Percentiles rank a stretch among this genome's conserved stretches.
Evolutionary conservation across 2,329 filamentous ascomycete species (phyloP).

Genomic region (Aureobasidium sp.): DNA sequence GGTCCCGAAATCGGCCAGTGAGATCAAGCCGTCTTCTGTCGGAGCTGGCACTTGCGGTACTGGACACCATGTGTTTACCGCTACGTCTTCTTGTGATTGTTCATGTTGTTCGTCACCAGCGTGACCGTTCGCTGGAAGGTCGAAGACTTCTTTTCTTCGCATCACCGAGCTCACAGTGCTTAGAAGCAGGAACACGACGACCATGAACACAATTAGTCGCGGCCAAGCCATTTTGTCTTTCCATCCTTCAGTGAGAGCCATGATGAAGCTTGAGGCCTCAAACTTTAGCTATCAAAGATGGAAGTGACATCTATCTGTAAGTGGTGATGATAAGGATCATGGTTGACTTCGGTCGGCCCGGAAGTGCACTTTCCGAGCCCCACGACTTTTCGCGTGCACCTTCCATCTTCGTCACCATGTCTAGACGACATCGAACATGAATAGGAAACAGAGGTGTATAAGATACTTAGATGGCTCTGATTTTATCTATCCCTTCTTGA

Average conservation of each 20-base stretch:
- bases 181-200: constrained; percentile 5
- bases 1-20: not conserved
- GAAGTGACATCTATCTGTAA: not conserved
- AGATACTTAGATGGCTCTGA: too few species aligned
- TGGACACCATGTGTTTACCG: constrained; percentile 9
- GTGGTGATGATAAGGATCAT: not conserved
- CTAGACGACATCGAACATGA: not conserved
- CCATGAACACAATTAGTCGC: constrained; percentile 8
- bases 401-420: not conserved
- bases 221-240: constrained; percentile 13
- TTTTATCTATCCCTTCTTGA: too few species aligned
- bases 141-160: not conserved
- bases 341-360: not conserved
- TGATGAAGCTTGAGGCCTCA: not conserved
- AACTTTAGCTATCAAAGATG: too few species aligned
- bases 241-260: constrained; percentile 6
- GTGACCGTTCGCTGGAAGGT: not conserved
- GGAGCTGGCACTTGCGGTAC: not conserved
- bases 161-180: not conserved
- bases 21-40: not conserved
- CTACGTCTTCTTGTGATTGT: not conserved
- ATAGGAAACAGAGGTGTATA: not conserved
- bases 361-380: not conserved
- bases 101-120: not conserved
- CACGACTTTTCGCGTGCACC: not conserved